Conservation (phyloP, 345 rosid species). For the Leavenworthia alabamica region DNA sequence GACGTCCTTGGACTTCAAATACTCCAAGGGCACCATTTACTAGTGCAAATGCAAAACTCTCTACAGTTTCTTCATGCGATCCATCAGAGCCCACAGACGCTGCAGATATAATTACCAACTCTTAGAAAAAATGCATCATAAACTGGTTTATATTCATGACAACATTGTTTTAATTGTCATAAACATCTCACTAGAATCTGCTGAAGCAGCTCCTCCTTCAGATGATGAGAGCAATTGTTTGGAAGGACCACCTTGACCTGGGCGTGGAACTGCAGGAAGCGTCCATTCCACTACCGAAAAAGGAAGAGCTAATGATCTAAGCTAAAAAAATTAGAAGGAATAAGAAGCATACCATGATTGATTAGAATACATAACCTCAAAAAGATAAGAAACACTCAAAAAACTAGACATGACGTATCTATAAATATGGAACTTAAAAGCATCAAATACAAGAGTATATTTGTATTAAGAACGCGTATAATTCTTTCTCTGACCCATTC, state of each 20-base stretch:
- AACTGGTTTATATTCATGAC: conserved; percentile 5
- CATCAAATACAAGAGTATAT: conserved; percentile 5
- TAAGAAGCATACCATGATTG: conserved; percentile 36
- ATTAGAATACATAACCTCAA: conserved; percentile 6
- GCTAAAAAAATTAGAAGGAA: conserved; percentile 64
- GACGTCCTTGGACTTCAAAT: conserved; percentile 92
- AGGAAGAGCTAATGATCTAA: conserved; percentile 99
- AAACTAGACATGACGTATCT: background rate
- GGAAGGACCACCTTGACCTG: conserved; percentile 52
- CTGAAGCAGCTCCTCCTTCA: conserved; percentile 51
- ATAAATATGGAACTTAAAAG: conserved; percentile 7
- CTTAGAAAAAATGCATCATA: conserved; percentile 5
- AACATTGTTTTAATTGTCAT: conserved; percentile 1
- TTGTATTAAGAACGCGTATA: background rate
- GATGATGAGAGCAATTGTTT: conserved; percentile 39
- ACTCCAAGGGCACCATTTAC: conserved; percentile 99
- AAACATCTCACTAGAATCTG: conserved; percentile 63
- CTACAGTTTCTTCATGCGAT: conserved; percentile 65
- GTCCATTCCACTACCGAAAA: conserved; percentile 99
- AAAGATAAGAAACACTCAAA: too few relatives aligned
- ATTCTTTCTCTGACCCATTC: background rate
- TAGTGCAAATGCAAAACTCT: conserved; percentile 96
- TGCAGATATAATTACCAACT: conserved; percentile 33
- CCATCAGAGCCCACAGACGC: conserved; percentile 47
- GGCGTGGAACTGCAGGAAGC: conserved; percentile 91